These are phyloP conservation scores for Alternaria postmessia DNA, from an alignment of 2,329 filamentous ascomycete species.

Conservation along the genomic window DNA sequence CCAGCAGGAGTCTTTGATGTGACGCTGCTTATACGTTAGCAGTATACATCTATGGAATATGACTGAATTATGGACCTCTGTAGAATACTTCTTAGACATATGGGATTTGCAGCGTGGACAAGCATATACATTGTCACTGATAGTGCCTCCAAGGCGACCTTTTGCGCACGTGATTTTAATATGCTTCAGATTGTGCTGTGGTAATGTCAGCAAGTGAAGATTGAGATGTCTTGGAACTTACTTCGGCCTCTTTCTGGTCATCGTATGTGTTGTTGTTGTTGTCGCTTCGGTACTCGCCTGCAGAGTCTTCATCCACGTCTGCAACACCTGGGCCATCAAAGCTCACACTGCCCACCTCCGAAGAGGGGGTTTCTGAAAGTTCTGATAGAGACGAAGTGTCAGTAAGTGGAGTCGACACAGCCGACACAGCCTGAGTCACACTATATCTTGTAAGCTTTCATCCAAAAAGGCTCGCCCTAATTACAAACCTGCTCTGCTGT, in stretches of 20 bases:
- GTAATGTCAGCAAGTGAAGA: not conserved
- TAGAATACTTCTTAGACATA: constrained; percentile 8
- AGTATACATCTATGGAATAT: not conserved
- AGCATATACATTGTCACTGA: not conserved
- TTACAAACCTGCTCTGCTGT: constrained; percentile 1
- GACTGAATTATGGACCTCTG: not conserved
- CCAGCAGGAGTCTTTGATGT: constrained; percentile 20
- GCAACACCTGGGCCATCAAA: not conserved
- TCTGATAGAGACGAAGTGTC: not conserved
- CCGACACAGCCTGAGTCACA: not conserved
- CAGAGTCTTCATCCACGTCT: not conserved
- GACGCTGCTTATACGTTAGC: constrained; percentile 9
- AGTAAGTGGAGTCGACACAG: not conserved
- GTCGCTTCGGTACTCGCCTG: not conserved
- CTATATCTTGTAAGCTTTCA: constrained; percentile 2
- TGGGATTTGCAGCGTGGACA: constrained; percentile 17
- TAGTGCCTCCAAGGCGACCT: not conserved
- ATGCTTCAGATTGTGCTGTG: constrained; percentile 10
- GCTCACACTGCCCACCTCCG: not conserved
- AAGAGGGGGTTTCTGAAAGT: not conserved
- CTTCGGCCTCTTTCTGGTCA: not conserved
- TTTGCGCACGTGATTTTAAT: constrained; percentile 7
- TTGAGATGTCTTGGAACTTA: not conserved
- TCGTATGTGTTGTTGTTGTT: constrained; percentile 9
- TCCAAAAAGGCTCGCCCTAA: not conserved